phyloP scores from a whole-genome alignment of 257 asterid species.

The Anisodus acutangulus region DNA sequence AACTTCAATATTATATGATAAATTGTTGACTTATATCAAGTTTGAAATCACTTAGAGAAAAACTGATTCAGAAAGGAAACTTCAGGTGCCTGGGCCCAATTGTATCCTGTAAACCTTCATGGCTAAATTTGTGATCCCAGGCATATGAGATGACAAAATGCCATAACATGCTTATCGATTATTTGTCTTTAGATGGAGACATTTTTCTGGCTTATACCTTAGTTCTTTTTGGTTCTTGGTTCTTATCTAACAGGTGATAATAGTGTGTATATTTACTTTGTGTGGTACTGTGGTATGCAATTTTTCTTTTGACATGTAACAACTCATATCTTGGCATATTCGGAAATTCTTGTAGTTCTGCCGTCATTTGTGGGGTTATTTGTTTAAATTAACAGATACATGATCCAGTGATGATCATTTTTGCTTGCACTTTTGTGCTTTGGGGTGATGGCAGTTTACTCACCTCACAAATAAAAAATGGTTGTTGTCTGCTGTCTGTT shows the following conservation, averaged over 20 bases:
- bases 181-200: background rate
- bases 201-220: background rate
- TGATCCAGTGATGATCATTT: background rate
- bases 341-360: background rate
- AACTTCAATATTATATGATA: background rate
- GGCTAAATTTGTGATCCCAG: background rate
- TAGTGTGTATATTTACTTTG: background rate
- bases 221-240: background rate
- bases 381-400: background rate
- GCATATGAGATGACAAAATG: background rate
- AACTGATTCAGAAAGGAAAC: background rate
- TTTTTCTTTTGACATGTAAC: background rate
- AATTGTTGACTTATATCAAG: background rate
- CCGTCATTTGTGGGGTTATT: background rate
- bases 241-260: background rate
- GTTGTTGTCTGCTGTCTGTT: conserved; percentile 2
- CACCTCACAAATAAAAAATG: background rate
- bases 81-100: background rate
- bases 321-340: background rate
- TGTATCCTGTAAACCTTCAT: background rate
- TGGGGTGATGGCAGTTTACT: background rate
- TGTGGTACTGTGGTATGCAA: background rate
- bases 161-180: background rate
- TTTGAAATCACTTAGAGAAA: background rate
- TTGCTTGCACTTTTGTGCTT: background rate